Percentiles rank a stretch among this genome's conserved stretches.
Conservation (phyloP, 1,139 yeast species). For the Kluyveromyces sp. region DNA sequence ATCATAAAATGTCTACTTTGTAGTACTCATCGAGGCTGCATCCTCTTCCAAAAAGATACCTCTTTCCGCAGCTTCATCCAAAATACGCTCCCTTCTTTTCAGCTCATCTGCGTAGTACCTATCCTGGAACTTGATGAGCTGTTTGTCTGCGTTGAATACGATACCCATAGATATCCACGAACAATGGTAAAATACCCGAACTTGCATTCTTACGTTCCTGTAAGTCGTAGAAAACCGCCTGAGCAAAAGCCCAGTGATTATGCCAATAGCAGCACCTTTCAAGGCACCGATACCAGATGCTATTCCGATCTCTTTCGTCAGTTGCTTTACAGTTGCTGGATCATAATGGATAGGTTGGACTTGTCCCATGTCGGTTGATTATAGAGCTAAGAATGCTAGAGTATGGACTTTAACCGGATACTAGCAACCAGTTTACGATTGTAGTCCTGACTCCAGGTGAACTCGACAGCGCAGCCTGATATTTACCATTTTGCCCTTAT, state of each 20-base stretch:
- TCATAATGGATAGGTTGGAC: constrained; percentile 34
- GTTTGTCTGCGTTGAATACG: constrained; percentile 37
- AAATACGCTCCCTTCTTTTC: constrained; percentile 29
- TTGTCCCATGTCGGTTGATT: constrained; percentile 14
- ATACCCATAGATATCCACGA: constrained; percentile 37
- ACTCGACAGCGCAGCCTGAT: too few species aligned
- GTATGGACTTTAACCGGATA: too few species aligned
- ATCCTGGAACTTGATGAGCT: constrained; percentile 32
- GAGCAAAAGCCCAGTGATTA: constrained; percentile 31
- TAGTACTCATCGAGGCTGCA: constrained; percentile 20
- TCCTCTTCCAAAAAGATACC: constrained; percentile 37
- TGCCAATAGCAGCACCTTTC: constrained; percentile 35
- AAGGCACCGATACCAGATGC: constrained; percentile 36
- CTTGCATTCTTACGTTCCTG: constrained; percentile 34
- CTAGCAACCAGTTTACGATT: too few species aligned
- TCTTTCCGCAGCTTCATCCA: constrained; percentile 39
- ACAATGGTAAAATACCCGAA: constrained; percentile 36
- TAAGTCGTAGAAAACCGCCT: constrained; percentile 31
- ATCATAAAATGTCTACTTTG: constrained; percentile 9
- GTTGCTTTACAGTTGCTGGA: constrained; percentile 30
- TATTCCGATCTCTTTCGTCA: constrained; percentile 30
- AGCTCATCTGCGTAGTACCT: constrained; percentile 31
- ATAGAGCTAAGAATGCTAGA: constrained; percentile 16
- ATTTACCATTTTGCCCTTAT: too few species aligned
- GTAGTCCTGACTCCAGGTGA: too few species aligned